phyloP scores from a whole-genome alignment of 1,284 basidiomycete genomes.

The Sanghuangporus baumii region DNA sequence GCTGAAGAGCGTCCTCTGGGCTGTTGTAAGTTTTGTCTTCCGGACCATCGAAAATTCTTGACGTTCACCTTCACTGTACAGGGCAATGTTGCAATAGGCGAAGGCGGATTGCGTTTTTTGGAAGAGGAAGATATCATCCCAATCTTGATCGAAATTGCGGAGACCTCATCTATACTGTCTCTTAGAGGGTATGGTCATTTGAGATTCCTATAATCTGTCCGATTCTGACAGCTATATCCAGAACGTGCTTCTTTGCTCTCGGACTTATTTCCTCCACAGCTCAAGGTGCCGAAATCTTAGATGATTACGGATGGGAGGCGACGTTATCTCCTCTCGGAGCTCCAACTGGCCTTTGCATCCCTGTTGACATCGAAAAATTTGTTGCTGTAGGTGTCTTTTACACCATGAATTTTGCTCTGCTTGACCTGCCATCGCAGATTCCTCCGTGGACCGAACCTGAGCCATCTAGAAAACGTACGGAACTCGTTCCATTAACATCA shows the following conservation, averaged over 20 bases:
- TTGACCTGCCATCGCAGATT: constrained; percentile 44
- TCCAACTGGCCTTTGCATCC: constrained; percentile 88
- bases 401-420: neutral
- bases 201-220: neutral
- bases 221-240: constrained; percentile 29
- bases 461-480: constrained; percentile 39
- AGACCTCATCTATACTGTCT: constrained; percentile 84
- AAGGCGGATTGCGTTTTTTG: constrained; percentile 87
- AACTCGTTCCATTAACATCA: constrained; percentile 58
- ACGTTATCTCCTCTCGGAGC: constrained; percentile 83
- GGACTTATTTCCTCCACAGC: constrained; percentile 75
- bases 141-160: constrained; percentile 86
- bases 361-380: constrained; percentile 76
- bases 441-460: constrained; percentile 64
- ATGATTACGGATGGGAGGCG: constrained; percentile 91
- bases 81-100: constrained; percentile 92
- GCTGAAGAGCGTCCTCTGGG: constrained; percentile 95
- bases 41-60: neutral
- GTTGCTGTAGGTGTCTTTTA: constrained; percentile 57
- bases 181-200: constrained; percentile 74
- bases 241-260: constrained; percentile 94
- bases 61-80: constrained; percentile 28
- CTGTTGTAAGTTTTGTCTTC: constrained; percentile 61
- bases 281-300: constrained; percentile 76
- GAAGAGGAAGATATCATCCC: constrained; percentile 94